Evolutionary conservation across 2,329 filamentous ascomycete genomes (phyloP), one percentile per base, ranked within the genome.

Genomic region (Claviceps sorghi): DNA sequence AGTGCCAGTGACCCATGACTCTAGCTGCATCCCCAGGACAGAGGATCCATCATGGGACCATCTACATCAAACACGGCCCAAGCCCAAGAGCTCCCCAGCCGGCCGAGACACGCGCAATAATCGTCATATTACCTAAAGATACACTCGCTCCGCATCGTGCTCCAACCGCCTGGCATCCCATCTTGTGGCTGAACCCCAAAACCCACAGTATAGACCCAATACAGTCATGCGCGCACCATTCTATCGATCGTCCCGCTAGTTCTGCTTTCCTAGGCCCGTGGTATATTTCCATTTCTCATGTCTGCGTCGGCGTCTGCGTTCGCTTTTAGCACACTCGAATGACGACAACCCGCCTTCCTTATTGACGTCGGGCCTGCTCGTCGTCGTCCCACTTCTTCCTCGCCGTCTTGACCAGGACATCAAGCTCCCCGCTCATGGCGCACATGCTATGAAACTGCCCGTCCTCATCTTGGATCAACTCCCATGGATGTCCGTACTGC

Each of bases 401-500:
- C 13, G 78, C 78, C 51, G 76, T 69, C 65, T 73, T 76, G 56
- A 69, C 58, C 52, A 82, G 60, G 29, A 63, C 61, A 0, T 76
- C 75, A 52, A 75, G 64, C 58, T 82, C 78, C 9, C 80, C 80
- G 59, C 78, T 81, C 67, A 72, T 79, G 59, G 83, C 79, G 59
- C 80, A 84, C 80, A 84, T 84, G 59, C 75, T 67, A 53, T 73
- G 69, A 67, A 83, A 83, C 40, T 69, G 69, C 26, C 88, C 84
- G 2, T 78, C 79, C 53, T 86, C 73, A 60, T 83, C 83, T 62
- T 76, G 78, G 57, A 95, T 77, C 50, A 98, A 72, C 59, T 88
- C 82, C 72, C 84, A 89, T 0, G 93, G 93, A 62, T 95, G 85
- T n/a, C 83, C 93, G 64, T 80, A 98, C 69, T 98, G 91, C 5